Evolutionary conservation across 2,329 filamentous ascomycete species (phyloP), one percentile per base, ranked within the genome.

Genomic region (Venturia nashicola): DNA sequence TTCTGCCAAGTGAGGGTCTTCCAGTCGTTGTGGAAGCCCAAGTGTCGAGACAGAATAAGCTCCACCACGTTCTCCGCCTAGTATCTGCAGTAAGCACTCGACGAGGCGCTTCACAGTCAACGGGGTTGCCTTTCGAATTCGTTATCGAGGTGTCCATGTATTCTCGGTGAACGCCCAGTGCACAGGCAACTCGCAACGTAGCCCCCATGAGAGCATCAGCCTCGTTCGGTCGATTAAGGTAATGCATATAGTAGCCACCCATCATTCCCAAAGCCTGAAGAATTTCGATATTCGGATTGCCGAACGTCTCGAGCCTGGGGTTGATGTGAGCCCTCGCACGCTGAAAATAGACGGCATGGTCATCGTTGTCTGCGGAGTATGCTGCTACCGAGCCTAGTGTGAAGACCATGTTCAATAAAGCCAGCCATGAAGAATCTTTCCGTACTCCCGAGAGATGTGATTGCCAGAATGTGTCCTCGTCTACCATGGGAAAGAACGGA

Each of bases 191-290:
- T 63, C 88, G 80, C 64, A 90, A 79, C 3, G 86, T 85, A 2
- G 86, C 87, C 20, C 88, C 88, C 70, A 88, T 82, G 11, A 91
- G 79, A 32, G 86, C 84, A 71, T 89, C 89, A 18, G 87, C 88
- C 78, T 90, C 87, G 70, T 90, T 90, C 1, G 88, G 88, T 23
- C 87, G 81, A 74, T 90, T 90, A 69, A 88, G 84, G 70, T 91
- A 91, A 73, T 91, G 88, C 64, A 90, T 82, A 71, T 91, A 91
- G 75, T 86, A 89, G 36, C 88, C 88, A 48, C 87, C 87, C 69
- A 90, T 84, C 34, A 91, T 79, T 2, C 84, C 84, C 18, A 91
- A 74, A 1, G 88, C 85, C 71, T 91, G 88, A 2, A 91, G 80
- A 0, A 84, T 87, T 72, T 91, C 87, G n/a, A 91, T 77, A 68